Conservation (phyloP, 371 early-diverging fungal species). For the Conidiobolus incongruus region DNA sequence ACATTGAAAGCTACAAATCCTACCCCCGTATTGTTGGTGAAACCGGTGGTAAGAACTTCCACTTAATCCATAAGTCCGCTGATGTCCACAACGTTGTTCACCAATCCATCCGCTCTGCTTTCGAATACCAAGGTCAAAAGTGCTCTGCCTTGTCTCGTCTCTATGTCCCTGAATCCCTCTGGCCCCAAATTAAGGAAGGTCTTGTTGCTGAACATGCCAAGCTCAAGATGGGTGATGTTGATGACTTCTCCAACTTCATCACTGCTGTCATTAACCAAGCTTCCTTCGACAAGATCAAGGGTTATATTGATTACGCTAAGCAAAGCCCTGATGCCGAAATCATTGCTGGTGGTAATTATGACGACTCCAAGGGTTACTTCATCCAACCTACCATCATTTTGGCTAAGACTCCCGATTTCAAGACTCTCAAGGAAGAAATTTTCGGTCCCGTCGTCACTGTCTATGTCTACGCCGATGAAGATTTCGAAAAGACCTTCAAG, state of each 20-base stretch:
- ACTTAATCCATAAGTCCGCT: constrained; percentile 64
- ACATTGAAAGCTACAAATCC: constrained; percentile 68
- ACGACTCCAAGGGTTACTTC: constrained; percentile 74
- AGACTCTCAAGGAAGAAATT: constrained; percentile 85
- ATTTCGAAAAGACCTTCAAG: constrained; percentile 48
- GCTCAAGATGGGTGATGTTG: constrained; percentile 69
- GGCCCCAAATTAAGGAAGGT: constrained; percentile 42
- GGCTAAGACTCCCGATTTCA: constrained; percentile 63
- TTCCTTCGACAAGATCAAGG: constrained; percentile 84
- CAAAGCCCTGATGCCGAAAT: constrained; percentile 35
- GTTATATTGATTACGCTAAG: constrained; percentile 60
- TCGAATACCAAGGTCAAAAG: constrained; percentile 96
- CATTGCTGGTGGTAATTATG: constrained; percentile 58
- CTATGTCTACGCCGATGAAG: constrained; percentile 69
- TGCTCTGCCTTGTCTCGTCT: constrained; percentile 85
- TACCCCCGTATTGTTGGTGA: constrained; percentile 97
- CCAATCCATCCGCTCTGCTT: constrained; percentile 79
- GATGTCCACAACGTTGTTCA: constrained; percentile 32
- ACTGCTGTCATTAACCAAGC: constrained; percentile 70
- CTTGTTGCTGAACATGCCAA: constrained; percentile 38
- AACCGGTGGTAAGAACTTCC: constrained; percentile 98
- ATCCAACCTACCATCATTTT: constrained; percentile 79
- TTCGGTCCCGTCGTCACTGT: constrained; percentile 95
- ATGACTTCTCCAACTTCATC: constrained; percentile 37
- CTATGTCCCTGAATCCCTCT: constrained; percentile 71